Conservation (phyloP, 495 filamentous ascomycete genomes). For the Aspergillus sparsus region DNA sequence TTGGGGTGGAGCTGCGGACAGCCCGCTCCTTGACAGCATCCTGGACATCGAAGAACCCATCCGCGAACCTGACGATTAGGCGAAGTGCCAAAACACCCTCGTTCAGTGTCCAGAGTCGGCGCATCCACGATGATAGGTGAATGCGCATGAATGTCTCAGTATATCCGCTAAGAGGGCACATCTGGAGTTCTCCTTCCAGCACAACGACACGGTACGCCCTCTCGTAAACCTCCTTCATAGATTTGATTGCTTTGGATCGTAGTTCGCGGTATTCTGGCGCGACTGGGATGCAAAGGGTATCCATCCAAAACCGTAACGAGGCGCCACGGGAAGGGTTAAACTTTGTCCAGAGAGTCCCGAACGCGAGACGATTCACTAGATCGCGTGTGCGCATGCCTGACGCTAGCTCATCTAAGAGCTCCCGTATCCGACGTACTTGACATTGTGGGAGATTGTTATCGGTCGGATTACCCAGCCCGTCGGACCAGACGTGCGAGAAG, state of each 20-base stretch:
- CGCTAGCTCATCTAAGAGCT: slow-evolving; percentile 1
- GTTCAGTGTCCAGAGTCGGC: slow-evolving; percentile 11
- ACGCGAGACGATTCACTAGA: slow-evolving; percentile 9
- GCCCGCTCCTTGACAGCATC: neutral
- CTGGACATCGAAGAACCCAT: slow-evolving; percentile 12
- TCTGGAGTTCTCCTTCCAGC: slow-evolving; percentile 4
- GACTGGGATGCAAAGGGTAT: slow-evolving; percentile 12
- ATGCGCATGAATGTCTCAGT: slow-evolving; percentile 12
- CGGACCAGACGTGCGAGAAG: slow-evolving; percentile 13
- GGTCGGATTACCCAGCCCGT: slow-evolving; percentile 11
- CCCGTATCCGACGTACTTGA: slow-evolving; percentile 3
- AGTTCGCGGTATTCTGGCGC: neutral
- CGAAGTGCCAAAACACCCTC: slow-evolving; percentile 6
- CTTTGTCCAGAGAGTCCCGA: slow-evolving; percentile 11
- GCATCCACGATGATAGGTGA: slow-evolving; percentile 11
- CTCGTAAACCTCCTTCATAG: slow-evolving; percentile 13
- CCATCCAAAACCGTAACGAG: slow-evolving; percentile 13
- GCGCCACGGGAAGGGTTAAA: slow-evolving; percentile 5
- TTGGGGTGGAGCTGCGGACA: no score
- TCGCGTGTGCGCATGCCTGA: slow-evolving; percentile 3
- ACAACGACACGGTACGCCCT: slow-evolving; percentile 8
- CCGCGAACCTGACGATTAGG: slow-evolving; percentile 5
- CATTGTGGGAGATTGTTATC: slow-evolving; percentile 5
- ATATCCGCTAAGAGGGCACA: neutral
- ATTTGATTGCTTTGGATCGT: slow-evolving; percentile 7